Percentiles rank a stretch among this genome's conserved stretches.
Evolutionary conservation across 2,329 filamentous ascomycete species (phyloP).

Genomic region (Fusarium anthophilum): DNA sequence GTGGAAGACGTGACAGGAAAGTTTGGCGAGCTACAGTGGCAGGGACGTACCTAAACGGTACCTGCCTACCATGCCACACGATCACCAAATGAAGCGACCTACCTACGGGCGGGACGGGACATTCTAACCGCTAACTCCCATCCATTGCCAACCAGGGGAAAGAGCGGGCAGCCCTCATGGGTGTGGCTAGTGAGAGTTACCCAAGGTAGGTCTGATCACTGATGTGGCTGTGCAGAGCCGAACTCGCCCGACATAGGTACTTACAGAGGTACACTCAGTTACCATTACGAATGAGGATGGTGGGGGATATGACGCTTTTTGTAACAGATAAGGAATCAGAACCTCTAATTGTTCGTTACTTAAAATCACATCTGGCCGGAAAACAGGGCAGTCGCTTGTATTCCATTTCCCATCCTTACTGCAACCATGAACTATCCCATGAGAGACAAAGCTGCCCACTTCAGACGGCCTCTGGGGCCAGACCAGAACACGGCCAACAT

Average conservation of each 20-base stretch:
- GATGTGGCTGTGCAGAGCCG: constrained; percentile 18
- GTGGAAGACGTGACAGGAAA: constrained; percentile 35
- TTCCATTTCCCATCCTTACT: not conserved
- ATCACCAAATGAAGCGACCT: constrained; percentile 1
- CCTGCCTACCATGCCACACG: constrained; percentile 19
- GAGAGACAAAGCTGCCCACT: not conserved
- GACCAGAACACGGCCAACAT: constrained; percentile 60
- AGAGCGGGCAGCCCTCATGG: constrained; percentile 16
- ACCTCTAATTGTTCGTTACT: not conserved
- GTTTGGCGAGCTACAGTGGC: constrained; percentile 34
- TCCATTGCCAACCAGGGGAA: constrained; percentile 15
- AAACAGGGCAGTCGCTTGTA: not conserved
- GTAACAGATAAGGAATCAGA: not conserved
- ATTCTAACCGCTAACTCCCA: constrained; percentile 11
- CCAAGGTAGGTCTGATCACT: not conserved
- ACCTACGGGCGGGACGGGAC: constrained; percentile 19
- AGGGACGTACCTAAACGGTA: constrained; percentile 29
- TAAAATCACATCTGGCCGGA: not conserved
- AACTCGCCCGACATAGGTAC: not conserved
- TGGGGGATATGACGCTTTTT: constrained; percentile 26
- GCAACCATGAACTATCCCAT: constrained; percentile 5
- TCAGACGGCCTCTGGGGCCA: not conserved
- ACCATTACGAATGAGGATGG: constrained; percentile 2
- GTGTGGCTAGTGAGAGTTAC: constrained; percentile 14
- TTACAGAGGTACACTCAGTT: not conserved